Base-by-base conservation (phyloP, 2,329 filamentous ascomycete genomes). In the Beauveria rudraprayagi region DNA sequence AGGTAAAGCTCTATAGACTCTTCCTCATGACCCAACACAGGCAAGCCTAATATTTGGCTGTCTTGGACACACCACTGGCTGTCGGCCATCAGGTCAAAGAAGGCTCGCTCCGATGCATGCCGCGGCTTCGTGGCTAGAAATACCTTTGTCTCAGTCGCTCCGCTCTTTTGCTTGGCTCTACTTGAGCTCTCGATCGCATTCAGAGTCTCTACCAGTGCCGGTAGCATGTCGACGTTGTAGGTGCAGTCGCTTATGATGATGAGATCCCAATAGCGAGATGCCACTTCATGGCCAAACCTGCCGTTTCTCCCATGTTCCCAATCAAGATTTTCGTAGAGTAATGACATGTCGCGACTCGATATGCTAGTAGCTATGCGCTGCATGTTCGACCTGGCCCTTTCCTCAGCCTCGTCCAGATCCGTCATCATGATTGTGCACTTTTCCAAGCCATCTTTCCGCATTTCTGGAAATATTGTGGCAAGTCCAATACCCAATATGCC, bases 201-300 rank as follows among this genome's bases (percentile, higher is more conserved):
- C 41, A 85, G 70, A 1, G 82, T 84, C 56, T 76, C 76, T 4
- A 84, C 78, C 24, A 86, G 74, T 2, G 80, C 76, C 1, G 80
- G 77, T 28, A 85, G 71, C 64, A 77, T 79, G 67, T 85, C 82
- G 58, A 77, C 78, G 63, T 85, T 85, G 73, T 85, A 85, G 0
- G 82, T 85, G 75, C 83, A 84, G 69, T 86, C 83, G 67, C 82
- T 84, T 24, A 85, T 72, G 57, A 83, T 73, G 52, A 84, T 67
- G 5, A 84, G 70, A 62, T 84, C 78, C 82, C 82, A 85, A 2
- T 69, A 63, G 2, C 69, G 71, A 1, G 73, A 70, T n/a, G 66
- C 63, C 1, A 74, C 75, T 26, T 74, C 67, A 0, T 72, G 65
- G 0, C 79, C 79, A 63, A 84, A 80, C 0, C 55, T 61, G 0